Base-by-base conservation (phyloP, 306 rosid genomes). In the Notholithocarpus densiflorus region DNA sequence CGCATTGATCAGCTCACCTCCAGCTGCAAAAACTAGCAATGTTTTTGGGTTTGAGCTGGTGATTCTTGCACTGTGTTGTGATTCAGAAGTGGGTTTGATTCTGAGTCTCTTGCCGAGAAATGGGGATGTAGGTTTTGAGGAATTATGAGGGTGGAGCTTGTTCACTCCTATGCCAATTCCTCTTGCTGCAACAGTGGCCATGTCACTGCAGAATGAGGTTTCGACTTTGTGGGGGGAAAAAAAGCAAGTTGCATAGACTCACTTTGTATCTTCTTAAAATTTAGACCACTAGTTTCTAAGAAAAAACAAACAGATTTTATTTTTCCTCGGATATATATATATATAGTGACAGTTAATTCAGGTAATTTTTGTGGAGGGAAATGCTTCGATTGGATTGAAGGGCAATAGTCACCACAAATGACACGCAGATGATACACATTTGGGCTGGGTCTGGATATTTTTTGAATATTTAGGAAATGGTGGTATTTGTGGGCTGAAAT, bases 301-400 rank as follows among this genome's bases (percentile, higher is more conserved):
- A 48, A 48, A 48, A 48, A 48, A 48, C 45, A 48, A 11, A 48
- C 53, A 48, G 17, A 48, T 12, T 21, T 17, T 3, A 57, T 26
- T 8, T 31, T 6, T 37, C 59, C 18, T 4, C 10, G 23, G 53
- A 4, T 19, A 4, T 23, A 57, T 69, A 37, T 37, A 40, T 40
- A 4, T 23, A 57, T 70, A 61, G 82, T 34, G 84, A 77, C 78
- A 14, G 85, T 83, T 86, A 74, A 51, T 80, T 83, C 87, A 59
- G 88, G 89, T 87, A 71, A 77, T 56, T 84, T 81, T 78, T 84
- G 97, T 88, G 97, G 96, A 82, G 79, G 86, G 27, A 55, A 85
- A 78, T 82, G 76, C 62, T 54, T 79, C 77, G 27, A 60, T 5
- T 76, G 89, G 90, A 86, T 90, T 71, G 77, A 60, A 48, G 80